A percentile compares a stretch with the other conserved stretches of the same genome.
phyloP scores from a whole-genome alignment of 148 eudicot genomes.

The Nepenthes mirabilis region DNA sequence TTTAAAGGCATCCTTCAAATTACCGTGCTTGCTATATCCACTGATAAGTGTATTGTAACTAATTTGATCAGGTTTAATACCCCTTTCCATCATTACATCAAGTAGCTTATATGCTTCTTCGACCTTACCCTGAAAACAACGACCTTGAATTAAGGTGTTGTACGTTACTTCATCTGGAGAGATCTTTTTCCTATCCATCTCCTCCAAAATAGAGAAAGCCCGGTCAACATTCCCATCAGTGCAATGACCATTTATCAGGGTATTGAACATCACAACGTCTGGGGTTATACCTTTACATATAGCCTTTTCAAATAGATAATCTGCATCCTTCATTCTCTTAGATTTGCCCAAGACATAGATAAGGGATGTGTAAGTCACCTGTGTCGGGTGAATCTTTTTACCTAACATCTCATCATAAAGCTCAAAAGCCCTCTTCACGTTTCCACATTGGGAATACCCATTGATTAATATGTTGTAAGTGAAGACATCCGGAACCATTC shows the following conservation, averaged over 20 bases:
- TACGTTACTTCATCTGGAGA: conserved; percentile 66
- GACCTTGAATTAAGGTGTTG: conserved; percentile 66
- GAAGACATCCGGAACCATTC: conserved; percentile 33
- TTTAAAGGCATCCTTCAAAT: conserved; percentile 51
- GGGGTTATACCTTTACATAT: conserved; percentile 30
- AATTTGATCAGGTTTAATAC: conserved; percentile 56
- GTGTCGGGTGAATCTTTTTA: conserved; percentile 46
- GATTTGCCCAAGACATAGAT: conserved; percentile 48
- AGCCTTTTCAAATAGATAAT: conserved; percentile 38
- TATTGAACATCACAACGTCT: conserved; percentile 63
- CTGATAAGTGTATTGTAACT: conserved; percentile 64
- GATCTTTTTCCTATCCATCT: conserved; percentile 44
- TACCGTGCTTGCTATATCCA: conserved; percentile 68
- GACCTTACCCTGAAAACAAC: conserved; percentile 46
- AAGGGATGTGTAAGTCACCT: conserved; percentile 66
- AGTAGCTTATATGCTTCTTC: conserved; percentile 56
- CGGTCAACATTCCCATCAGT: conserved; percentile 32
- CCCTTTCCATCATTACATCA: conserved; percentile 58
- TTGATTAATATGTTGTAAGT: conserved; percentile 70
- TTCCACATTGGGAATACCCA: conserved; percentile 49
- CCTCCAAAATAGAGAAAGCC: conserved; percentile 34
- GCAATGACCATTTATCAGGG: conserved; percentile 64
- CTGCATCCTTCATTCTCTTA: conserved; percentile 57
- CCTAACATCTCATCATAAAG: conserved; percentile 53
- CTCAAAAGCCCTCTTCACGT: conserved; percentile 39